Base-by-base conservation (phyloP, 176 grass and related monocot species). In the Tuctoria greenei region DNA sequence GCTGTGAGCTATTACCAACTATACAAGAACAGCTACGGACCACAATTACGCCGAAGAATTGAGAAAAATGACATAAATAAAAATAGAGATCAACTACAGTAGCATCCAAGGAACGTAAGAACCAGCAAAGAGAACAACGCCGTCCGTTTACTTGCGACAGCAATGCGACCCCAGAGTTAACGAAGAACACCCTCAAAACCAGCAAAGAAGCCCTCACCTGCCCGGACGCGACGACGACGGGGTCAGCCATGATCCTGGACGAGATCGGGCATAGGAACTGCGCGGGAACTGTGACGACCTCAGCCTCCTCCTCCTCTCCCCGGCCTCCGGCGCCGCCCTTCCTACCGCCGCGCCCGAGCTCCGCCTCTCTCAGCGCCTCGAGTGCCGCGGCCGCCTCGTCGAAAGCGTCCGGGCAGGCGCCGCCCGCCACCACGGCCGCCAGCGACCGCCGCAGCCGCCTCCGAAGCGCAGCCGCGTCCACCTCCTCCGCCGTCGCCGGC, bases 241-340 rank as follows among this genome's bases (percentile, higher is more conserved):
- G 93, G 71, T 97, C 90, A 69, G 51, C 79, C 93, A 97, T 97
- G 59, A 93, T 74, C 50, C 73, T 84, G 40, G 79, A 75, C 3
- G 93, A 97, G 40, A 97, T 88, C 64, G 93, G 88, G 75, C 93
- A 97, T 7, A 93, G 41, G 73, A 93, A 93, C 49, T 83, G 65
- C 77, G 85, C 40, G 2, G 93, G 93, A 68, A 50, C 69, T 0
- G 20, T n/a, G 6, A 42, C 75, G 18, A 38, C 66, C 4, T 61
- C 69, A 6, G 61, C 67, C 37, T n/a, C 66, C 4, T 64, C 69
- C 56, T 50, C 59, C 51, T 41, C 70, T 24, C 47, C 83, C 15
- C 69, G 31, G 34, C 66, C 75, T 2, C 40, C 28, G 35, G 20
- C 71, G 34, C 73, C 69, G 35, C 41, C 51, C 58, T 76, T 81